Base-by-base conservation (phyloP, 768 basidiomycete species). In the Leccinum barrowsii region DNA sequence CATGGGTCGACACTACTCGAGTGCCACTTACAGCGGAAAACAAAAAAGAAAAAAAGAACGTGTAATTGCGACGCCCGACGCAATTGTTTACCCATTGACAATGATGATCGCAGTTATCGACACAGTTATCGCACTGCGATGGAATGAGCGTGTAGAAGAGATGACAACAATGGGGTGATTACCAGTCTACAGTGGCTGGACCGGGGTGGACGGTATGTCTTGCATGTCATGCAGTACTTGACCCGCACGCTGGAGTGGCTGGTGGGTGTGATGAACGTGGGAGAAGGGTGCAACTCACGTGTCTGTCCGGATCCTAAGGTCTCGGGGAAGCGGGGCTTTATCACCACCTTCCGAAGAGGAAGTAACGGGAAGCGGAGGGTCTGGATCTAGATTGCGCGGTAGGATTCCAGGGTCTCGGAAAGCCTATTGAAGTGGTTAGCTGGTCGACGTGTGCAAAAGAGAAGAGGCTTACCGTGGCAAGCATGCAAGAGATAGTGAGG, bases 151-250 rank as follows among this genome's bases (percentile, higher is more conserved):
- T 4, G 19, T 46, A 19, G 34, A 7, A 26, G 40, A 19, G 22
- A 35, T 4, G 32, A 3, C 4, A 0, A 3, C 17, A 42, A 4
- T 15, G 22, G 32, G 3, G 12, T 2, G 17, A 80, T 67, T 64
- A 92, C 93, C 84, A 97, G 83, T 71, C 94, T 92, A 72, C 96
- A 99, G 73, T 99, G 96, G 67, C 92, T 96, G 19, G 94, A 90
- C 61, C 96, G 78, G 4, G 96, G 96, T 7, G 96, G 93, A 19
- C 96, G 85, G 69, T 98, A 99, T 2, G 85, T 93, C 65, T 84
- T 83, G 74, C 96, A 99, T 12, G 94, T 98, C 32, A 87, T 83
- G 70, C 96, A 99, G 66, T 93, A 98, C 74, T 96, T 97, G 56
- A 93, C 89, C 10, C 90, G 86, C 35, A 96, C 90, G 28, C 94